A percentile compares a stretch with the other conserved stretches of the same genome.
Evolutionary conservation across 371 early-diverging fungal species (phyloP).

Genomic region (Mucor plumbeus): DNA sequence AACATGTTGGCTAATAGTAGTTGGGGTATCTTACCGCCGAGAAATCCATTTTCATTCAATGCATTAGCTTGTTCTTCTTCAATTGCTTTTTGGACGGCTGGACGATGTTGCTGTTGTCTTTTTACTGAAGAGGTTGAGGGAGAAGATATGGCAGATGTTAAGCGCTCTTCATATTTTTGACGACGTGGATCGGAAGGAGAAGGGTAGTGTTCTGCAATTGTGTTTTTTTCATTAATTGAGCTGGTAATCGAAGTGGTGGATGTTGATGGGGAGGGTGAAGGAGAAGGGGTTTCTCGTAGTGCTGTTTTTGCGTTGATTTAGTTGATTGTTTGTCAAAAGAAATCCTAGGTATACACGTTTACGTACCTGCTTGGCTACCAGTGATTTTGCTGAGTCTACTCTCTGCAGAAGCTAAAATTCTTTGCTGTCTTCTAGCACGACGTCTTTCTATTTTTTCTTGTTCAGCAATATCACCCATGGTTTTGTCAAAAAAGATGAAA

Average conservation of each 20-base stretch:
- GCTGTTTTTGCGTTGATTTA: conserved; percentile 13
- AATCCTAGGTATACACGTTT: background rate
- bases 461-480: conserved; percentile 48
- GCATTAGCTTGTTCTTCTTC: conserved; percentile 25
- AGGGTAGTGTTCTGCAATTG: conserved; percentile 34
- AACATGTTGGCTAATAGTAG: conserved; percentile 20
- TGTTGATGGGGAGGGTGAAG: conserved; percentile 36
- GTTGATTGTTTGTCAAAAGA: background rate
- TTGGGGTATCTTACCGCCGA: conserved; percentile 20
- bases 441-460: conserved; percentile 61
- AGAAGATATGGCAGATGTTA: background rate
- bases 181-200: conserved; percentile 21
- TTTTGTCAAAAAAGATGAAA: background rate
- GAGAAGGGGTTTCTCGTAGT: conserved; percentile 40
- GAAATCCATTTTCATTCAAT: conserved; percentile 13
- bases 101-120: conserved; percentile 20
- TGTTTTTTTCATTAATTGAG: conserved; percentile 1
- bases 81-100: conserved; percentile 22
- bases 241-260: background rate
- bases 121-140: conserved; percentile 29
- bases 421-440: conserved; percentile 63
- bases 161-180: conserved; percentile 23
- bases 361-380: conserved; percentile 53
- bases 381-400: conserved; percentile 64
- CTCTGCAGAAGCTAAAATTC: conserved; percentile 62